Conservation (phyloP, 768 basidiomycete genomes). For the Botryobasidium botryosum region DNA sequence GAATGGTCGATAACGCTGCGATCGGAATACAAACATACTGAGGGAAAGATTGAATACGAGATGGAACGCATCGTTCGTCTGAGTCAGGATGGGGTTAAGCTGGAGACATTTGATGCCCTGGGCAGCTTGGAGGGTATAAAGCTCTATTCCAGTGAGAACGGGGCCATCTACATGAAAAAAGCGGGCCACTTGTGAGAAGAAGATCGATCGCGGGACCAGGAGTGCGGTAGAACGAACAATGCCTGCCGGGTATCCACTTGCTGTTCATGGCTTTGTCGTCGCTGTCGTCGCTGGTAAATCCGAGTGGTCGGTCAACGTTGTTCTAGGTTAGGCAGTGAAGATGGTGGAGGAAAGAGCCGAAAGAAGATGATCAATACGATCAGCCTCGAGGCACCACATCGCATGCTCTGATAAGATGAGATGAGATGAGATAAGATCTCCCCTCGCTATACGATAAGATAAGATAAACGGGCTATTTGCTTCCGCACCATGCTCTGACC, state of each 20-base stretch:
- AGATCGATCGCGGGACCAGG: neutral
- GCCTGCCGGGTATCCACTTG: neutral
- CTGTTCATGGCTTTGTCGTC: neutral
- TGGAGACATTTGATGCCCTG: conserved; percentile 25
- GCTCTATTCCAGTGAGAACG: conserved; percentile 59
- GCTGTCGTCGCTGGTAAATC: neutral
- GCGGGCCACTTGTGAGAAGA: neutral
- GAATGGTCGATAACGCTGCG: too few relatives aligned
- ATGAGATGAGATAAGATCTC: too few relatives aligned
- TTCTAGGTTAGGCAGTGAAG: too few relatives aligned
- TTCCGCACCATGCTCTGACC: too few relatives aligned
- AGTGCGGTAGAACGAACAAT: neutral
- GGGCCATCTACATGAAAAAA: conserved; percentile 42
- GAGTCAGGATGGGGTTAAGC: conserved; percentile 54
- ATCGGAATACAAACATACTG: conserved; percentile 26
- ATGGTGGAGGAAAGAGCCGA: too few relatives aligned
- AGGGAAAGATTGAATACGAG: conserved; percentile 56
- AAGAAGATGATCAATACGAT: too few relatives aligned
- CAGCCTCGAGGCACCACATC: too few relatives aligned
- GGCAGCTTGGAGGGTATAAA: conserved; percentile 56
- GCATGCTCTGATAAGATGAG: too few relatives aligned
- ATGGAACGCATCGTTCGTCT: conserved; percentile 32
- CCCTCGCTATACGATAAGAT: too few relatives aligned
- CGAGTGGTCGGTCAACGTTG: too few relatives aligned
- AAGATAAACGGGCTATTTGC: too few relatives aligned